phyloP scores from a whole-genome alignment of 164 flowering plant genomes.

The Houttuynia cordata region DNA sequence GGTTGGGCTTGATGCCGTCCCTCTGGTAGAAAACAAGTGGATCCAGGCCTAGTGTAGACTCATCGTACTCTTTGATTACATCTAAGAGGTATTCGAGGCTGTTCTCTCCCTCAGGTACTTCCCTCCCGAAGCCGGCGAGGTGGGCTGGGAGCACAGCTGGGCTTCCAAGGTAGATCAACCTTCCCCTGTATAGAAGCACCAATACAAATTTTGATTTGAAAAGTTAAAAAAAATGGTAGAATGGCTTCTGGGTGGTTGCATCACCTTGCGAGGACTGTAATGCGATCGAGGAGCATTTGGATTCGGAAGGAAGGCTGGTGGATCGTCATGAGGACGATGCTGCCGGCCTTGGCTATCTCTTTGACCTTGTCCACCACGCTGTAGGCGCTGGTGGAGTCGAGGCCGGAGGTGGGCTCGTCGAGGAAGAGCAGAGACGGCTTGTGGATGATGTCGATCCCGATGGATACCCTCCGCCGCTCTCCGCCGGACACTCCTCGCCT shows the following conservation, averaged over 20 bases:
- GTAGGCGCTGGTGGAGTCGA: constrained; percentile 69
- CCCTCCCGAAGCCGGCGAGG: constrained; percentile 59
- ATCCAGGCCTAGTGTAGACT: constrained; percentile 56
- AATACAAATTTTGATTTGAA: no score
- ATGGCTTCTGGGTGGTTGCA: not conserved
- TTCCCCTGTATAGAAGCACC: constrained; percentile 34
- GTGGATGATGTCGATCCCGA: constrained; percentile 77
- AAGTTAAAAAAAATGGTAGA: not conserved
- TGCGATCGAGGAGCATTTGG: constrained; percentile 63
- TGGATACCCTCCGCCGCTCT: constrained; percentile 66
- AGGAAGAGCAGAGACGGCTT: constrained; percentile 68
- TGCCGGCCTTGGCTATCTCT: constrained; percentile 54
- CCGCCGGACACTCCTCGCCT: constrained; percentile 78
- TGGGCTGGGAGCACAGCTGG: constrained; percentile 36
- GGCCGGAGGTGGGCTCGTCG: constrained; percentile 78
- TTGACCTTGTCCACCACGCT: constrained; percentile 73
- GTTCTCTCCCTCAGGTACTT: constrained; percentile 64
- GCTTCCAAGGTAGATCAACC: constrained; percentile 47
- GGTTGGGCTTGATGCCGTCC: constrained; percentile 52
- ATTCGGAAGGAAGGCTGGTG: constrained; percentile 78
- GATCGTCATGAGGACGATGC: constrained; percentile 81
- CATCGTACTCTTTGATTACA: constrained; percentile 73
- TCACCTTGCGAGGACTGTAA: constrained; percentile 58
- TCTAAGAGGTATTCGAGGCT: constrained; percentile 61
- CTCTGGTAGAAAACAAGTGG: constrained; percentile 52